A percentile compares a stretch with the other conserved stretches of the same genome.
These are phyloP conservation scores for Lecanicillium sp. DNA, from an alignment of 2,329 filamentous ascomycete genomes.

Conservation along the genomic window DNA sequence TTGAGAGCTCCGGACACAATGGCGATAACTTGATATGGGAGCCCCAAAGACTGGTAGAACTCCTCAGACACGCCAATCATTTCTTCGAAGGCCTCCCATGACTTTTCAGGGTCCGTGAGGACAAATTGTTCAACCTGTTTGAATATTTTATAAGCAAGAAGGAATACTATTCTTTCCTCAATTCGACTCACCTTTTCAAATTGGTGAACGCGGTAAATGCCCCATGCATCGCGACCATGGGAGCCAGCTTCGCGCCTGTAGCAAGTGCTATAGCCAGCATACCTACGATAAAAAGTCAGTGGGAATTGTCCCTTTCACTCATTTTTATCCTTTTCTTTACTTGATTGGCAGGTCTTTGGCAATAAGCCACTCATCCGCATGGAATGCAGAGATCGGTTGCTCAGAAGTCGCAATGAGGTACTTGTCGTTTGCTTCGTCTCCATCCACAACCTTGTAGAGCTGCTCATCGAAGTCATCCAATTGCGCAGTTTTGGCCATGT, in stretches of 20 bases:
- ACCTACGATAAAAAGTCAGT: constrained; percentile 50
- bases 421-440: constrained; percentile 84
- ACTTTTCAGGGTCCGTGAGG: constrained; percentile 78
- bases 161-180: background rate
- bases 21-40: constrained; percentile 86
- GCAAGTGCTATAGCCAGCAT: constrained; percentile 88
- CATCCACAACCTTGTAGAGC: constrained; percentile 91
- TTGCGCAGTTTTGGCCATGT: constrained; percentile 98
- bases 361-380: constrained; percentile 89
- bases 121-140: constrained; percentile 66
- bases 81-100: constrained; percentile 86
- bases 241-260: constrained; percentile 94
- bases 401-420: constrained; percentile 76
- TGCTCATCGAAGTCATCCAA: constrained; percentile 97
- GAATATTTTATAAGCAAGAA: constrained; percentile 6
- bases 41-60: constrained; percentile 83
- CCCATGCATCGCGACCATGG: constrained; percentile 86
- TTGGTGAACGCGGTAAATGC: constrained; percentile 95
- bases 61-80: constrained; percentile 92
- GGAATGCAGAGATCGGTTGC: constrained; percentile 88
- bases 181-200: constrained; percentile 69
- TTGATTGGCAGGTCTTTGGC: constrained; percentile 83
- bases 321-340: too few species aligned
- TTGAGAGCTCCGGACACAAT: constrained; percentile 97
- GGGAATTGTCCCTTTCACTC: background rate